phyloP scores from a whole-genome alignment of 2,329 filamentous ascomycete species.

The Fusarium sp. region DNA sequence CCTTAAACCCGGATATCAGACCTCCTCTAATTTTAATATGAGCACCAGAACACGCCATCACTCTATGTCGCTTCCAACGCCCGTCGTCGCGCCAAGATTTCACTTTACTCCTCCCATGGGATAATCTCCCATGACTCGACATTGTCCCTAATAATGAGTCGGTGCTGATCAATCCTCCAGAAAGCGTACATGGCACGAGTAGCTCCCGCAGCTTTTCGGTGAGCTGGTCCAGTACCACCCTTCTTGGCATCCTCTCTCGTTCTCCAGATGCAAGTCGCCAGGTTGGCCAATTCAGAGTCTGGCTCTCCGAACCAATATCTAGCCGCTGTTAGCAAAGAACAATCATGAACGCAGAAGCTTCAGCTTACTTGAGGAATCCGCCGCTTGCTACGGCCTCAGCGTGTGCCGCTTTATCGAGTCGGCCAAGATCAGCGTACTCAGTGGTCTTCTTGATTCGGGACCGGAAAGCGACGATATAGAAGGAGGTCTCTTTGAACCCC shows the following conservation, averaged over 20 bases:
- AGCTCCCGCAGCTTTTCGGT: conserved; percentile 74
- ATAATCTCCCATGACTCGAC: conserved; percentile 72
- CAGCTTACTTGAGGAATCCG: conserved; percentile 79
- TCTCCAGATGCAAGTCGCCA: conserved; percentile 83
- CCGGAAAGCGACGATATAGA: conserved; percentile 89
- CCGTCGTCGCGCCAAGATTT: neutral
- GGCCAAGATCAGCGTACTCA: conserved; percentile 75
- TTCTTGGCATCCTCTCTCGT: conserved; percentile 69
- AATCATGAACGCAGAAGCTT: neutral
- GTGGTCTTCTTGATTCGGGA: conserved; percentile 77
- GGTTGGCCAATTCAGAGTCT: conserved; percentile 76
- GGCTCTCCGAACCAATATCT: conserved; percentile 90
- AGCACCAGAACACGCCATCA: neutral
- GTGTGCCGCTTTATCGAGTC: conserved; percentile 83
- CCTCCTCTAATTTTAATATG: neutral
- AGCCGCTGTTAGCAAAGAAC: conserved; percentile 33
- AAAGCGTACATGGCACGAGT: conserved; percentile 72
- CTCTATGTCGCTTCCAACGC: neutral
- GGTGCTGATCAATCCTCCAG: conserved; percentile 78
- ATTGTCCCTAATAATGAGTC: conserved; percentile 75
- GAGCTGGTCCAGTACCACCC: conserved; percentile 70
- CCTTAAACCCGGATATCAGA: neutral
- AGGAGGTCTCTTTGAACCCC: conserved; percentile 71
- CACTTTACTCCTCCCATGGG: conserved; percentile 61
- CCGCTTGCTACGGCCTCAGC: conserved; percentile 83